phyloP scores from a whole-genome alignment of 1,284 basidiomycete species.

The Apiotrichum siamense region DNA sequence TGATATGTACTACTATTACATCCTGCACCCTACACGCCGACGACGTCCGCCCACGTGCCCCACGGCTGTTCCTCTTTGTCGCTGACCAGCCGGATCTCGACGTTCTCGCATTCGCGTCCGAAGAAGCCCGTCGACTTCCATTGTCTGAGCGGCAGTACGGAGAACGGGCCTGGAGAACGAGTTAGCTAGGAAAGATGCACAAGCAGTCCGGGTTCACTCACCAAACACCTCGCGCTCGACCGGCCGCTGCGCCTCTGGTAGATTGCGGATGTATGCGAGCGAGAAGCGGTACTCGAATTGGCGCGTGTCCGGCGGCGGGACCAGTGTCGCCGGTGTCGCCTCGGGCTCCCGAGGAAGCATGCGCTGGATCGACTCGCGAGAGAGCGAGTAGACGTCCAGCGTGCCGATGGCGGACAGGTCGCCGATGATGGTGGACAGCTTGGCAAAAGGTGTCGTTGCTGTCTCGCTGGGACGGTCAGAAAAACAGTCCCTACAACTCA shows the following conservation, averaged over 20 bases:
- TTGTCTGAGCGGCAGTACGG: conserved; percentile 28
- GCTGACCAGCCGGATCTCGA: conserved; percentile 37
- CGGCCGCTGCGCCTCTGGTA: conserved; percentile 44
- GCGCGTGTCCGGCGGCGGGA: conserved; percentile 28
- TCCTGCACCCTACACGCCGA: conserved; percentile 8
- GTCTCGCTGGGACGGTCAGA: conserved; percentile 24
- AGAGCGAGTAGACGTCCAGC: conserved; percentile 48
- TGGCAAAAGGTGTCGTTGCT: conserved; percentile 41
- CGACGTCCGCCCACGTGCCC: conserved; percentile 39
- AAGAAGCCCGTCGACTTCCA: conserved; percentile 47
- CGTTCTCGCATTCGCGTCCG: conserved; percentile 44
- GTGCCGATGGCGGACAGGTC: conserved; percentile 42
- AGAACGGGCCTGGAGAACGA: conserved; percentile 46
- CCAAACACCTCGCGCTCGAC: conserved; percentile 48
- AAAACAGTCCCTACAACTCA: too few species aligned
- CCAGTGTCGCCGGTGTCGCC: conserved; percentile 3
- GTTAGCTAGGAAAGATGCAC: background rate
- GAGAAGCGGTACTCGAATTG: conserved; percentile 48
- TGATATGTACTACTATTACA: background rate
- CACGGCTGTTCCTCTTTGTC: conserved; percentile 24
- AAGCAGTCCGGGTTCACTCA: too few species aligned
- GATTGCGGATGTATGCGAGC: conserved; percentile 37
- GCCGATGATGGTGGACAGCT: conserved; percentile 44
- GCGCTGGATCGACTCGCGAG: conserved; percentile 45
- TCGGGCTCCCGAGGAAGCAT: conserved; percentile 36